phyloP scores from a whole-genome alignment of 2,329 filamentous ascomycete species.

The Biscogniauxia marginata region DNA sequence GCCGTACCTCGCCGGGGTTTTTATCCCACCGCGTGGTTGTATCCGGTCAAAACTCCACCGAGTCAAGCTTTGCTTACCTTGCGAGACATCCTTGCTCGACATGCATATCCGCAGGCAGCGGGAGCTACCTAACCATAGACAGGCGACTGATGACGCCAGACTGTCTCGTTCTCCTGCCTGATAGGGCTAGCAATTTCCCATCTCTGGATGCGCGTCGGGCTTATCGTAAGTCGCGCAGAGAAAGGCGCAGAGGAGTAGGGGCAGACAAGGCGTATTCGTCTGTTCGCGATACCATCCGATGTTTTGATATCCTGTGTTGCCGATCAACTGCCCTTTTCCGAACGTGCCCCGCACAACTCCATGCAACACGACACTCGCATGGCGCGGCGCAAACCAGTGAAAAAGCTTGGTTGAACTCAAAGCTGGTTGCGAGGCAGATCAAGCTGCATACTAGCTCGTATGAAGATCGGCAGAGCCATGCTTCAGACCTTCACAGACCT shows the following conservation, averaged over 20 bases:
- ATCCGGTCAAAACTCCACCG: background rate
- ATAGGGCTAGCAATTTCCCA: background rate
- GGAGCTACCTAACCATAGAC: background rate
- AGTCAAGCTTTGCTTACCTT: background rate
- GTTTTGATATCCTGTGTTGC: background rate
- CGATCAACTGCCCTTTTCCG: background rate
- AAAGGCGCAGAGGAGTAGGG: background rate
- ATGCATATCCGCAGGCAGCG: background rate
- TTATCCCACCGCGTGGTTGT: no score
- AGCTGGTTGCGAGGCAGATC: background rate
- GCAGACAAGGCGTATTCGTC: background rate
- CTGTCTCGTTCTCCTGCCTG: background rate
- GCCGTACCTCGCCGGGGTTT: background rate
- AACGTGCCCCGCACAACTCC: background rate
- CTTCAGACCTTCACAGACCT: no score
- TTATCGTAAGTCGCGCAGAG: background rate
- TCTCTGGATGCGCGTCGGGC: background rate
- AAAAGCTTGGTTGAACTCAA: background rate
- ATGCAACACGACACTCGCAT: background rate
- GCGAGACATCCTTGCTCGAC: background rate
- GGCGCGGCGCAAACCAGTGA: background rate
- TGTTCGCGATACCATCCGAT: background rate
- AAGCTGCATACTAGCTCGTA: background rate
- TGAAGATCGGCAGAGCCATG: background rate
- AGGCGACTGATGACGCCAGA: background rate